Percentiles rank a stretch among this genome's conserved stretches.
Conservation (phyloP, 192 early-diverging fungal species). For the Entomortierella chlamydospora region DNA sequence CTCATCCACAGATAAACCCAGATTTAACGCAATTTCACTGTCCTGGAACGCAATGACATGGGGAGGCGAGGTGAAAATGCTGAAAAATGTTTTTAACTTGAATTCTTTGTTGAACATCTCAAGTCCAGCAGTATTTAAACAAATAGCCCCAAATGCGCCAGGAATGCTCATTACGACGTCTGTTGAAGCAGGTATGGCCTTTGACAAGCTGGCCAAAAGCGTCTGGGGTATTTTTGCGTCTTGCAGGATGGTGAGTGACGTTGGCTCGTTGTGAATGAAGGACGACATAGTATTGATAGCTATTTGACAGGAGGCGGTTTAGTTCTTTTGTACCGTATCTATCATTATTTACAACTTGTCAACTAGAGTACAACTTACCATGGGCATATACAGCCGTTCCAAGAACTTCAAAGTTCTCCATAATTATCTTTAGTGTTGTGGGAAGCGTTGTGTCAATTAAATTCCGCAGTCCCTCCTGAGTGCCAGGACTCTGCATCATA, state of each 20-base stretch:
- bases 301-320: constrained; percentile 62
- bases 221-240: constrained; percentile 89
- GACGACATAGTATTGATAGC: constrained; percentile 94
- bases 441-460: constrained; percentile 92
- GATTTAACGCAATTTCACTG: constrained; percentile 81
- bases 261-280: constrained; percentile 98
- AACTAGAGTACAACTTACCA: constrained; percentile 56
- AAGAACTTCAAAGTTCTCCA: constrained; percentile 80
- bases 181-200: constrained; percentile 81
- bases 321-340: neutral
- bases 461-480: constrained; percentile 91
- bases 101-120: constrained; percentile 81
- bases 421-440: constrained; percentile 74
- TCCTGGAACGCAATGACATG: constrained; percentile 84
- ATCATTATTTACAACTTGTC: no score
- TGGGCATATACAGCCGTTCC: constrained; percentile 87
- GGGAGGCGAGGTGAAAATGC: constrained; percentile 77
- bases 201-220: constrained; percentile 74
- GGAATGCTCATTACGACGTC: constrained; percentile 86
- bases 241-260: constrained; percentile 93
- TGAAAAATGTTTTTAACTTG: constrained; percentile 78
- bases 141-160: constrained; percentile 95
- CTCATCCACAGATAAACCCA: constrained; percentile 93
- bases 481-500: constrained; percentile 93
- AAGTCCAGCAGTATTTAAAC: constrained; percentile 89